Base-by-base conservation (phyloP, 768 basidiomycete species). In the Amanita inopinata region DNA sequence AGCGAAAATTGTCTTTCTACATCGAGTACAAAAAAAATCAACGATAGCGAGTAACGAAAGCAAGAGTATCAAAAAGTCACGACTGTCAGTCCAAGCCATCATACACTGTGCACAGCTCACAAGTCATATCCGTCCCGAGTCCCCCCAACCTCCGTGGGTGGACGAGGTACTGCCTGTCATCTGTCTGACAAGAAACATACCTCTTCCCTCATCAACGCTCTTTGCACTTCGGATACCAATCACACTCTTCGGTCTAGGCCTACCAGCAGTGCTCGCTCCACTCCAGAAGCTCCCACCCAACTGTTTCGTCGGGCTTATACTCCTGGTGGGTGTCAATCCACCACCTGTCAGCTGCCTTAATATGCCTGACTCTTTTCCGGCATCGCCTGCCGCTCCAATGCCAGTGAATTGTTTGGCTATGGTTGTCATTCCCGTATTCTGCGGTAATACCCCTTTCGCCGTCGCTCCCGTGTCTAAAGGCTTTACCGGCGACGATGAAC, bases 331-430 rank as follows among this genome's bases (percentile, higher is more conserved):
- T 51, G 76, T 82, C 47, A 76, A 49, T 2, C 78, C 73, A 3
- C 79, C 79, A 10, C 83, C 82, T 0, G 81, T 83, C 49, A 83
- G 57, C 52, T 85, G 82, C 49, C 73, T 63, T 25, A 70, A 49
- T 18, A 76, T 51, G 14, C 43, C 34, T n/a, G 43, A 43, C 23
- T 43, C 42, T 30, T 43, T 43, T 25, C 54, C 57, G 5, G 62
- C 52, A 50, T 66, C 66, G 20, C 62, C 64, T 22, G 65, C 64
- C 7, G 60, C 55, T 3, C 69, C 67, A 15, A 79, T 45, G 17
- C 82, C 81, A 12, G 84, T 86, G 51, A 87, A 81, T 56, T 86
- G 85, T 33, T 79, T 70, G 0, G 81, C 80, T 36, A 86, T 66
- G 5, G 83, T 86, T 1, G 81, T 84, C 1, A 74, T 76, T 3